Conservation (phyloP, 352 stramenopile genomes). For the Pythium oligandrum region DNA sequence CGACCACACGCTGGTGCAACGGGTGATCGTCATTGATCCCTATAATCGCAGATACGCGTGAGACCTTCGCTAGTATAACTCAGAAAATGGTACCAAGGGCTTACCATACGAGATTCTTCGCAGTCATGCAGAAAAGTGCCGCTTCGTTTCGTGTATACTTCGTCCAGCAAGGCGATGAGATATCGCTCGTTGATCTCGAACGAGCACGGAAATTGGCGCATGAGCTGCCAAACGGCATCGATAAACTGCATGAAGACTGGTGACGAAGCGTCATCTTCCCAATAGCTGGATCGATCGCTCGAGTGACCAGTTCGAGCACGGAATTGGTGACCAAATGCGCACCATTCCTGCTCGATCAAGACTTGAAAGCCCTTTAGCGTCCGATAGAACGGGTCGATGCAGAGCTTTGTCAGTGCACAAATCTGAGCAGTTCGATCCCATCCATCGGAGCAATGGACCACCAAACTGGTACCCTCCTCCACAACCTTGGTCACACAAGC, state of each 20-base stretch:
- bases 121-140: constrained; percentile 97
- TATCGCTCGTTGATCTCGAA: constrained; percentile 98
- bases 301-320: constrained; percentile 81
- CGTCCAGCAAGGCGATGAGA: constrained; percentile 92
- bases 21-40: constrained; percentile 46
- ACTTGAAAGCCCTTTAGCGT: constrained; percentile 95
- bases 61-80: not conserved
- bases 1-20: constrained; percentile 70
- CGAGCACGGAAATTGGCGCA: constrained; percentile 93
- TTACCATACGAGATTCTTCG: constrained; percentile 82
- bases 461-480: constrained; percentile 87
- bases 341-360: constrained; percentile 99
- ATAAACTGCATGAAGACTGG: constrained; percentile 99
- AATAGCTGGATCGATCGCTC: constrained; percentile 65
- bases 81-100: constrained; percentile 6
- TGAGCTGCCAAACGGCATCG: constrained; percentile 97
- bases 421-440: constrained; percentile 99
- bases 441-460: constrained; percentile 99
- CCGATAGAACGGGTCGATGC: constrained; percentile 97
- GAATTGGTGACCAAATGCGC: constrained; percentile 98
- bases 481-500: constrained; percentile 86
- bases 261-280: constrained; percentile 95
- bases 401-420: constrained; percentile 91
- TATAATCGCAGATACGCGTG: constrained; percentile 15
- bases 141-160: constrained; percentile 96